Evolutionary conservation across 441 rosid genomes (phyloP).

Genomic region (Pelargonium australe): DNA sequence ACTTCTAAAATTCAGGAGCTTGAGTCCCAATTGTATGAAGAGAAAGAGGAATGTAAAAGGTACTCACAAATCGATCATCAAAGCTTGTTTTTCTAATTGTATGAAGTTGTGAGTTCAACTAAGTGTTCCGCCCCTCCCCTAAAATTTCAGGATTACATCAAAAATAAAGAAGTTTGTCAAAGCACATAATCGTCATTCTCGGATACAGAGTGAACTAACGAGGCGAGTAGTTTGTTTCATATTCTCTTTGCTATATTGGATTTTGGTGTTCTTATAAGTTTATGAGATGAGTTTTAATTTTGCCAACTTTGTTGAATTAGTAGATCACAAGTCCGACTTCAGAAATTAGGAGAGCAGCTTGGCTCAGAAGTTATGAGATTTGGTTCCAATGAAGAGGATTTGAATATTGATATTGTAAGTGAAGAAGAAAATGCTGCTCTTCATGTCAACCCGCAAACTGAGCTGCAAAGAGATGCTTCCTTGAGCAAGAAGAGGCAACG

Average conservation of each 20-base stretch:
- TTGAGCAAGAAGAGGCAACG: conserved; percentile 37
- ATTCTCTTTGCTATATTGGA: conserved; percentile 10
- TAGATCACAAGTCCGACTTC: conserved; percentile 73
- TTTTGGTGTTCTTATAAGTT: background rate
- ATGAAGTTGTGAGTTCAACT: background rate
- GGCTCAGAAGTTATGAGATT: conserved; percentile 34
- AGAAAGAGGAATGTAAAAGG: conserved; percentile 75
- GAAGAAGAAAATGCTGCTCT: conserved; percentile 50
- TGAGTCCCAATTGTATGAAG: conserved; percentile 57
- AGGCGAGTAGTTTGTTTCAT: conserved; percentile 38
- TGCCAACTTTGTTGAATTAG: conserved; percentile 22
- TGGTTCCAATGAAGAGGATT: conserved; percentile 54
- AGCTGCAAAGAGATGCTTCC: conserved; percentile 32
- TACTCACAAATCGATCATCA: conserved; percentile 20
- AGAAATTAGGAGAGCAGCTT: conserved; percentile 66
- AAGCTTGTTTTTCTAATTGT: conserved; percentile 1
- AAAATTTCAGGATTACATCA: conserved; percentile 53
- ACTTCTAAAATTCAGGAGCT: conserved; percentile 62
- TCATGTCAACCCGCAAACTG: conserved; percentile 32
- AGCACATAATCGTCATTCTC: conserved; percentile 49
- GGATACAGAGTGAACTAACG: conserved; percentile 66
- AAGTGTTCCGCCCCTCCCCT: conserved; percentile 18
- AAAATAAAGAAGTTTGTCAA: conserved; percentile 71
- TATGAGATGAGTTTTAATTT: conserved; percentile 9
- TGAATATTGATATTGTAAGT: conserved; percentile 52